Evolutionary conservation across 768 basidiomycete species (phyloP).

Genomic region (Podaxis mareebaensis): DNA sequence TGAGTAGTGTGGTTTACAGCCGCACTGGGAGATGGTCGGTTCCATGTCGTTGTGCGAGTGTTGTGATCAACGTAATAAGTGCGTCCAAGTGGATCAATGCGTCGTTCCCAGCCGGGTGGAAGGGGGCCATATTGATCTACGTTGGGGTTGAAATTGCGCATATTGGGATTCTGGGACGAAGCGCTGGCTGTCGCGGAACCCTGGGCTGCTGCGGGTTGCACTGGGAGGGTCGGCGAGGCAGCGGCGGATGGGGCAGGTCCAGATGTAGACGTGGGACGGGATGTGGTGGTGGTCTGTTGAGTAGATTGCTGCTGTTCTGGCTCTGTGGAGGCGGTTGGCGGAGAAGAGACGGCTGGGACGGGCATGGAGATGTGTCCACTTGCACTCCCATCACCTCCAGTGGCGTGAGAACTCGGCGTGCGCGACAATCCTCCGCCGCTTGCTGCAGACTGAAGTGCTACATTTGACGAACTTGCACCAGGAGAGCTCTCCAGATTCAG

Average conservation of each 20-base stretch:
- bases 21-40: constrained; percentile 80
- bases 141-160: constrained; percentile 90
- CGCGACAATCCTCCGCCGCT: constrained; percentile 54
- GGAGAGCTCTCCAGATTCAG: constrained; percentile 63
- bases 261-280: constrained; percentile 20
- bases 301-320: constrained; percentile 26
- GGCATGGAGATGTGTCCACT: constrained; percentile 42
- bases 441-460: constrained; percentile 41
- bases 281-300: constrained; percentile 12
- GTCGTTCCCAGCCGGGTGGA: constrained; percentile 93
- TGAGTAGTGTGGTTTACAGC: constrained; percentile 70
- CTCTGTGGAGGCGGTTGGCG: constrained; percentile 24
- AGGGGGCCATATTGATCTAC: constrained; percentile 93
- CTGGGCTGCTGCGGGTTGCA: constrained; percentile 23
- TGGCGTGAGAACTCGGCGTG: constrained; percentile 67
- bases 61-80: constrained; percentile 99
- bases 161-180: constrained; percentile 50
- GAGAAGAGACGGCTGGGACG: constrained; percentile 29
- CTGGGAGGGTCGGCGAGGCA: constrained; percentile 22
- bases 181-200: constrained; percentile 34
- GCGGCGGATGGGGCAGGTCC: constrained; percentile 27
- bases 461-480: constrained; percentile 57
- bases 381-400: constrained; percentile 41
- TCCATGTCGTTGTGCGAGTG: constrained; percentile 97
- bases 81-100: constrained; percentile 92